These are phyloP conservation scores for Sarocladium strictum DNA, from an alignment of 2,329 filamentous ascomycete species.

Conservation along the genomic window DNA sequence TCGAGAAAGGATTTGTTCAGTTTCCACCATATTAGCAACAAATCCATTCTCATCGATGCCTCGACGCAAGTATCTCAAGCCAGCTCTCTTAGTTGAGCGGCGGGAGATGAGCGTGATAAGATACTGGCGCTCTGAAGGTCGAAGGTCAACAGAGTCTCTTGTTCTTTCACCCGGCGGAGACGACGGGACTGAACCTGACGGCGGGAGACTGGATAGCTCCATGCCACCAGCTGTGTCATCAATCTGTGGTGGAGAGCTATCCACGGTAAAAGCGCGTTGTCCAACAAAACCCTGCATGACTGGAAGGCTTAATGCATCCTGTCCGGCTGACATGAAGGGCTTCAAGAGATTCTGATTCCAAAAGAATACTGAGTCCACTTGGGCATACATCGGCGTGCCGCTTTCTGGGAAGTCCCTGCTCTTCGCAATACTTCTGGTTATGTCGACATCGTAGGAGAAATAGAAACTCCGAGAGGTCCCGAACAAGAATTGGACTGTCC, in stretches of 20 bases:
- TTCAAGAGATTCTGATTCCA: slow-evolving; percentile 78
- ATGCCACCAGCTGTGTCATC: slow-evolving; percentile 37
- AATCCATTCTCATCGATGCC: slow-evolving; percentile 87
- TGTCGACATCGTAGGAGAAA: slow-evolving; percentile 91
- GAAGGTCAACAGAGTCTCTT: slow-evolving; percentile 32
- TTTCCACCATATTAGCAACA: slow-evolving; percentile 87
- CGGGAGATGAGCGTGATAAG: slow-evolving; percentile 90
- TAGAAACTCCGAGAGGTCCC: slow-evolving; percentile 80
- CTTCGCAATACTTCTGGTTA: slow-evolving; percentile 61
- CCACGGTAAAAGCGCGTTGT: slow-evolving; percentile 73
- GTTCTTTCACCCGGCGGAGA: slow-evolving; percentile 20
- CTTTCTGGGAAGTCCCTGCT: slow-evolving; percentile 15
- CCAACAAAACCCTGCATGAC: slow-evolving; percentile 93
- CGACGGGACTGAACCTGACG: slow-evolving; percentile 19
- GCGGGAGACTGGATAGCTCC: slow-evolving; percentile 35
- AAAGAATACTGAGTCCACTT: slow-evolving; percentile 76
- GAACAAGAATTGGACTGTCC: slow-evolving; percentile 80
- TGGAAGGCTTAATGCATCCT: slow-evolving; percentile 68
- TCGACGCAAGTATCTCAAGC: slow-evolving; percentile 81
- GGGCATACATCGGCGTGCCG: slow-evolving; percentile 55
- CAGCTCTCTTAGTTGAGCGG: slow-evolving; percentile 77
- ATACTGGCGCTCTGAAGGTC: slow-evolving; percentile 51
- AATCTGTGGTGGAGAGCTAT: slow-evolving; percentile 50
- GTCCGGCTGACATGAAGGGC: slow-evolving; percentile 68
- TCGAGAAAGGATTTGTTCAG: slow-evolving; percentile 83